Evolutionary conservation across 139 green algal genomes (phyloP).

Genomic region (Trebouxia sp.): DNA sequence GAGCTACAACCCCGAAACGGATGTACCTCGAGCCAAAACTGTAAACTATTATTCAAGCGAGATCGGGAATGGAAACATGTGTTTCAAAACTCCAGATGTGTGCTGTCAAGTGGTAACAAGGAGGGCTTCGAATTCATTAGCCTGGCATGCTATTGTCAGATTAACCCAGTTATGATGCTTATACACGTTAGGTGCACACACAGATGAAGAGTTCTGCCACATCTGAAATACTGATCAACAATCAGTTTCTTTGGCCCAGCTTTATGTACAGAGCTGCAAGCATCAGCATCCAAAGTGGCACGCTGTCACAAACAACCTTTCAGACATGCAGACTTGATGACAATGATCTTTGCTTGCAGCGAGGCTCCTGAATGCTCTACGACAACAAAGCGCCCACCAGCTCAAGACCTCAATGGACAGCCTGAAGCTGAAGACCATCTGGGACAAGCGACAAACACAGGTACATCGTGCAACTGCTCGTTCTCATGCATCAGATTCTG

Average conservation of each 20-base stretch:
- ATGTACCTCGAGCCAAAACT: too few relatives aligned
- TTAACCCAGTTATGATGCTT: background rate
- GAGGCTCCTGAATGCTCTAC: constrained; percentile 75
- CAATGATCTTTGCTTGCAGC: constrained; percentile 50
- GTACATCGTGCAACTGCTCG: background rate
- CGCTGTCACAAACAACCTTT: constrained; percentile 29
- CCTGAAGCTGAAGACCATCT: constrained; percentile 65
- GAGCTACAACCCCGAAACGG: too few relatives aligned
- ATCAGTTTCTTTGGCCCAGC: background rate
- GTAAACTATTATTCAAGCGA: too few relatives aligned
- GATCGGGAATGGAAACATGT: too few relatives aligned
- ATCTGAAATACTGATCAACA: background rate
- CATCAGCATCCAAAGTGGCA: background rate
- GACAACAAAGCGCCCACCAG: constrained; percentile 61
- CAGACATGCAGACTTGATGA: background rate
- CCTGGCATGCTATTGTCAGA: too few relatives aligned
- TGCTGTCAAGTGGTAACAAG: too few relatives aligned
- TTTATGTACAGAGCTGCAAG: background rate
- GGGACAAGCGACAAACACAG: constrained; percentile 41
- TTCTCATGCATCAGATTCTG: constrained; percentile 15
- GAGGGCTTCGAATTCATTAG: too few relatives aligned
- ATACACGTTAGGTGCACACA: background rate
- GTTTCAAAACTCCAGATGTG: too few relatives aligned
- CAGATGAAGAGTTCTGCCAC: background rate
- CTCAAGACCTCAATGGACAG: constrained; percentile 52